A percentile compares a stretch with the other conserved stretches of the same genome.
phyloP scores from a whole-genome alignment of 2,329 filamentous ascomycete genomes.

The Coniochaeta pulveracea region DNA sequence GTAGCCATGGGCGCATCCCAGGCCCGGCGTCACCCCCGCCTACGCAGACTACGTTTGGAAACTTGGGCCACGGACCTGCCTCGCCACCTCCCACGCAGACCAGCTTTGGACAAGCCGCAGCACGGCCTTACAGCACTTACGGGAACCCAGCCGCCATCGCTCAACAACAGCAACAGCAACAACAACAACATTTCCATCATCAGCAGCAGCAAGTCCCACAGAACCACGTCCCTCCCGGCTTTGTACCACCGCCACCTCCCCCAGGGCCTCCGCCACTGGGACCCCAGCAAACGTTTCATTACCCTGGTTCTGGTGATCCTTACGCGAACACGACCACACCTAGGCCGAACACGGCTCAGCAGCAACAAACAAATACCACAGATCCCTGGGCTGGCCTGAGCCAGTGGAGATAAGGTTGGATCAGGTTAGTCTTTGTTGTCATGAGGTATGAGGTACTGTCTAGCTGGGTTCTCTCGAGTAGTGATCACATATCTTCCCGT shows the following conservation, averaged over 20 bases:
- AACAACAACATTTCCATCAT: slow-evolving; percentile 27
- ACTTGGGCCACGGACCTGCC: slow-evolving; percentile 33
- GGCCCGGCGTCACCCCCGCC: slow-evolving; percentile 50
- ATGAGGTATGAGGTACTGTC: too few species aligned
- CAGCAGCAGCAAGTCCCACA: slow-evolving; percentile 21
- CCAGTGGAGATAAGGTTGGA: slow-evolving; percentile 50
- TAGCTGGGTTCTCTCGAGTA: too few species aligned
- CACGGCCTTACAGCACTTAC: slow-evolving; percentile 36
- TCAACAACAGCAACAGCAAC: slow-evolving; percentile 26
- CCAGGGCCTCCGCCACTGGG: slow-evolving; percentile 51
- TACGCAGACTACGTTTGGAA: slow-evolving; percentile 40
- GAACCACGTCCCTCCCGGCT: slow-evolving; percentile 40
- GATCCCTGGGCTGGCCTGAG: slow-evolving; percentile 64
- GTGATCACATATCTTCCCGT: too few species aligned
- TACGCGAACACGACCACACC: too few species aligned
- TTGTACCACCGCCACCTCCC: slow-evolving; percentile 52
- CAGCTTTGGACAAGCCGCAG: slow-evolving; percentile 30
- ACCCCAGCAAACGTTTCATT: slow-evolving; percentile 51
- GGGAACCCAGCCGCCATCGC: slow-evolving; percentile 26
- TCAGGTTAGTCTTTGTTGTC: too few species aligned
- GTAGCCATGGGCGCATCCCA: slow-evolving; percentile 45
- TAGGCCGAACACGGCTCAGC: slow-evolving; percentile 19
- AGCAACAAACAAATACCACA: slow-evolving; percentile 21
- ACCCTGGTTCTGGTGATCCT: slow-evolving; percentile 17
- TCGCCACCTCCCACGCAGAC: slow-evolving; percentile 50